Evolutionary conservation across 257 asterid genomes (phyloP).

Genomic region (Capsicum rhomboideum): DNA sequence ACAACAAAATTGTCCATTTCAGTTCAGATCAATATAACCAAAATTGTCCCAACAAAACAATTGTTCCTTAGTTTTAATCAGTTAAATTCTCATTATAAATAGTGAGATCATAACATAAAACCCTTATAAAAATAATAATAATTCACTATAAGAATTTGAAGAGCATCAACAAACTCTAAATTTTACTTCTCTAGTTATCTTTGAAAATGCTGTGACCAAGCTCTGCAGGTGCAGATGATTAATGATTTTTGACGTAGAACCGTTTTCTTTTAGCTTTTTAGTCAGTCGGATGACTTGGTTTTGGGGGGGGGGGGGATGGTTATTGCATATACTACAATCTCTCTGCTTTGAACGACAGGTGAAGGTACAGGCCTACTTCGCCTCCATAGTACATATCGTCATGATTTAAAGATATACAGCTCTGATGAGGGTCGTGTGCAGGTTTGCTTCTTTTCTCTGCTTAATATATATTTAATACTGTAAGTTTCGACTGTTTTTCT

Average conservation of each 20-base stretch:
- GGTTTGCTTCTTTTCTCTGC: slow-evolving; percentile 26
- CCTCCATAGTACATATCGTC: slow-evolving; percentile 97
- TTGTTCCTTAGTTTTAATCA: too few relatives aligned
- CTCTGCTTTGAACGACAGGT: slow-evolving; percentile 38
- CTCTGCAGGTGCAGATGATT: not conserved
- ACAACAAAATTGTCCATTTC: too few relatives aligned
- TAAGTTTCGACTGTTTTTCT: not conserved
- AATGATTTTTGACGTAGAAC: not conserved
- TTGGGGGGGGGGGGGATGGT: not conserved
- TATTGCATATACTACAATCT: not conserved
- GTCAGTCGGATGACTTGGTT: not conserved
- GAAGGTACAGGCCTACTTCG: slow-evolving; percentile 99
- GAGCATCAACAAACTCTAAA: not conserved
- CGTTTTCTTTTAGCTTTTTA: not conserved
- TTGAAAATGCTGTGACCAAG: not conserved
- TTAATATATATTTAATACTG: not conserved
- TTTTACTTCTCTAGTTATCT: not conserved
- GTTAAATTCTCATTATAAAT: too few relatives aligned
- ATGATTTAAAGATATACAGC: slow-evolving; percentile 91
- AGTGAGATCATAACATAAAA: too few relatives aligned
- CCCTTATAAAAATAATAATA: too few relatives aligned
- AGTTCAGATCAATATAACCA: too few relatives aligned
- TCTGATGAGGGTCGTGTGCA: slow-evolving; percentile 99
- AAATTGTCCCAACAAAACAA: too few relatives aligned
- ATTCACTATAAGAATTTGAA: not conserved